These are phyloP conservation scores for Fragaria ananassa DNA, from an alignment of 306 rosid species.

Conservation along the genomic window DNA sequence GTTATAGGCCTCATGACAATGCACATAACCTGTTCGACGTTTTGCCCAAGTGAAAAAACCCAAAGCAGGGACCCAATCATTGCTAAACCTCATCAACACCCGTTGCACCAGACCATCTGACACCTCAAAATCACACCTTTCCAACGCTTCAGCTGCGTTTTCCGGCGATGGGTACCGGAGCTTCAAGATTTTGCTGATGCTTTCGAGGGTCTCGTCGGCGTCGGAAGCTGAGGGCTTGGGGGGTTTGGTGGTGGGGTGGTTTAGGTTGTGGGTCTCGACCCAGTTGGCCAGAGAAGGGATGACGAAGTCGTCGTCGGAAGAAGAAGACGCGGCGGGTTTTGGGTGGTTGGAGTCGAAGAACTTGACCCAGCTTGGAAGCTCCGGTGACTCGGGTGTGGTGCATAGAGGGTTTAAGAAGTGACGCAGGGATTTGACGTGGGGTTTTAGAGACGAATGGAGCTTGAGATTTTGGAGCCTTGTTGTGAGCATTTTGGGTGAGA, in stretches of 20 bases:
- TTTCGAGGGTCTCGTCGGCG: constrained; percentile 28
- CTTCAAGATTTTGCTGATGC: constrained; percentile 45
- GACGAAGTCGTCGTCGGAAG: constrained; percentile 48
- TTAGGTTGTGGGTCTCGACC: constrained; percentile 45
- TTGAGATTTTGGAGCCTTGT: constrained; percentile 27
- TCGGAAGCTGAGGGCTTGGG: constrained; percentile 17
- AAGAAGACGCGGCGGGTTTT: background rate
- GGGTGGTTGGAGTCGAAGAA: constrained; percentile 36
- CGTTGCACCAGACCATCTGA: constrained; percentile 45
- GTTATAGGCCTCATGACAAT: constrained; percentile 44
- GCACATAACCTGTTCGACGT: constrained; percentile 59
- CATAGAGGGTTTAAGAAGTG: constrained; percentile 35
- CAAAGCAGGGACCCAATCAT: constrained; percentile 60
- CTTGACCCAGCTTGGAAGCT: constrained; percentile 66
- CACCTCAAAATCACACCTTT: constrained; percentile 23
- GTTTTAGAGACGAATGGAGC: constrained; percentile 18
- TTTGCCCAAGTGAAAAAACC: constrained; percentile 82
- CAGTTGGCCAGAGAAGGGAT: constrained; percentile 76
- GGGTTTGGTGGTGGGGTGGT: constrained; percentile 20
- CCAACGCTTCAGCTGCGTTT: constrained; percentile 43
- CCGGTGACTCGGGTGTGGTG: constrained; percentile 47
- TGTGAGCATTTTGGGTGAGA: constrained; percentile 37
- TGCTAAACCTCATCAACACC: constrained; percentile 60
- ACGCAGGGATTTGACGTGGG: constrained; percentile 12
- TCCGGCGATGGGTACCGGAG: constrained; percentile 45